Conservation (phyloP, 257 asterid genomes). For the Ocimum tenuiflorum region DNA sequence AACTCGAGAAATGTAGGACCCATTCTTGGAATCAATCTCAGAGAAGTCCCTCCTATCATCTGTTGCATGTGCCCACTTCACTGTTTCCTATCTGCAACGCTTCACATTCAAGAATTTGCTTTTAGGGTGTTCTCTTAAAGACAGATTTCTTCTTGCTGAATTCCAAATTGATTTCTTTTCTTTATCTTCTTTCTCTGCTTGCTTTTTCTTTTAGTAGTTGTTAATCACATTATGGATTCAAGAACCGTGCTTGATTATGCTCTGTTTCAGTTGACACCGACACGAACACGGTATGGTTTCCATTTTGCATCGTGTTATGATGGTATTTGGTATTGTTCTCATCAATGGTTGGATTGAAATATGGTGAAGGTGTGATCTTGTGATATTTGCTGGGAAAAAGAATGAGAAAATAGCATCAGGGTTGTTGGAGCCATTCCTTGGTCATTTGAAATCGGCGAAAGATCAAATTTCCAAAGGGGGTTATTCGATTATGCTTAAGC, state of each 20-base stretch:
- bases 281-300: conserved; percentile 62
- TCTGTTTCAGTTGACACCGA: conserved; percentile 76
- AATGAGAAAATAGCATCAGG: conserved; percentile 82
- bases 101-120: conserved; percentile 19
- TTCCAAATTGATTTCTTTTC: background rate
- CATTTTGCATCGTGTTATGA: background rate
- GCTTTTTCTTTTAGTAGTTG: background rate
- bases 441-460: conserved; percentile 64
- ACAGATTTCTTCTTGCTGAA: background rate
- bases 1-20: conserved; percentile 26
- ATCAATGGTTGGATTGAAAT: conserved; percentile 5
- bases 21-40: conserved; percentile 21
- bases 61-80: conserved; percentile 34
- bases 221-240: conserved; percentile 43
- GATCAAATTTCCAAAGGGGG: conserved; percentile 81
- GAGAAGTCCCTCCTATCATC: conserved; percentile 16
- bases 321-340: background rate
- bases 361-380: conserved; percentile 69
- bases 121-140: background rate
- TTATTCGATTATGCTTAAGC: conserved; percentile 59
- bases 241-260: conserved; percentile 54
- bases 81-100: conserved; percentile 26
- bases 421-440: conserved; percentile 58
- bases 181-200: conserved; percentile 1
- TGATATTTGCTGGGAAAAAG: conserved; percentile 51